Evolutionary conservation across 768 basidiomycete species (phyloP).

Genomic region (Tricholoma saponaceum): DNA sequence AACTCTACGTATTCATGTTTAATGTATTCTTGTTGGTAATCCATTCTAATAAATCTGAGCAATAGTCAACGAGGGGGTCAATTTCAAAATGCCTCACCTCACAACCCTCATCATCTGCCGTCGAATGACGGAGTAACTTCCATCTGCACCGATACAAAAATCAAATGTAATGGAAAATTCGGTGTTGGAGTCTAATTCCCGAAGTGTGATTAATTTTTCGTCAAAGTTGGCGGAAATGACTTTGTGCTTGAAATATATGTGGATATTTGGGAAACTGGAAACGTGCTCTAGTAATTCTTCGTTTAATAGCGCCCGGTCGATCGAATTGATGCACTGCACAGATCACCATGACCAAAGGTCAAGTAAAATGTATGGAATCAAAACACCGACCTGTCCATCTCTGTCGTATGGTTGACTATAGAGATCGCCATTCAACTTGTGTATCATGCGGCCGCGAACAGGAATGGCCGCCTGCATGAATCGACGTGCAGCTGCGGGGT

Average conservation of each 20-base stretch:
- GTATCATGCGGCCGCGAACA: conserved; percentile 96
- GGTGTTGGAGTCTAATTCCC: conserved; percentile 38
- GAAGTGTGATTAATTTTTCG: conserved; percentile 48
- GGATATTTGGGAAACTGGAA: conserved; percentile 56
- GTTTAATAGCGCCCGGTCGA: conserved; percentile 86
- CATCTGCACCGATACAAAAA: conserved; percentile 90
- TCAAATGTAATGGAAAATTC: conserved; percentile 57
- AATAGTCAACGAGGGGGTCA: conserved; percentile 21
- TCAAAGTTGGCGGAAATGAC: conserved; percentile 76
- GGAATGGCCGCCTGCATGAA: conserved; percentile 83
- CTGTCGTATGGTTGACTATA: conserved; percentile 88
- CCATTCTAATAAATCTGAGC: conserved; percentile 59
- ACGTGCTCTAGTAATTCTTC: conserved; percentile 79
- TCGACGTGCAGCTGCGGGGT: conserved; percentile 61
- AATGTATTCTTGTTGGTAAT: conserved; percentile 94
- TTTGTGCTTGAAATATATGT: conserved; percentile 78
- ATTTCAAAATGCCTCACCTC: conserved; percentile 52
- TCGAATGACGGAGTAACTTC: conserved; percentile 88
- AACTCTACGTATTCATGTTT: conserved; percentile 96
- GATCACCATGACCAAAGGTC: conserved; percentile 21
- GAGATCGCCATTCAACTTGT: conserved; percentile 63
- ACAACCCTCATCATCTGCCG: conserved; percentile 94
- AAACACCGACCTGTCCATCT: conserved; percentile 69
- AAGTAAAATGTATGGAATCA: conserved; percentile 9
- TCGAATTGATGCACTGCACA: conserved; percentile 86